These are phyloP conservation scores for Tetrapisispora iriomotensis DNA, from an alignment of 805 yeast species.

Conservation along the genomic window DNA sequence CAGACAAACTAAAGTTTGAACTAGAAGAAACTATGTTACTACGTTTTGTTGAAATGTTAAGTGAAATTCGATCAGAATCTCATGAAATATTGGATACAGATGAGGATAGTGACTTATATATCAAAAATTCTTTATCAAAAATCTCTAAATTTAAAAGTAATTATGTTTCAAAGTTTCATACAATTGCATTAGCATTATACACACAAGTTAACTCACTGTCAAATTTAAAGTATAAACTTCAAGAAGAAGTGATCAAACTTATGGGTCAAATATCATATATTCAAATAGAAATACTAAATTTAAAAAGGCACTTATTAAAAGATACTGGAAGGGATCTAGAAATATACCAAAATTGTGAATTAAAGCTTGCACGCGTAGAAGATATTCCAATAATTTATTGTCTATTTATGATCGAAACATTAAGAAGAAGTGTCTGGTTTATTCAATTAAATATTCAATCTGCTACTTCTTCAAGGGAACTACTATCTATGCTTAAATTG, in stretches of 20 bases:
- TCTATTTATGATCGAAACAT: slow-evolving; percentile 49
- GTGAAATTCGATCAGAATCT: slow-evolving; percentile 10
- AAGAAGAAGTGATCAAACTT: slow-evolving; percentile 22
- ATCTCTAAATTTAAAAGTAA: slow-evolving; percentile 9
- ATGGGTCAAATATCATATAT: slow-evolving; percentile 29
- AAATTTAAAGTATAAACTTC: slow-evolving; percentile 28
- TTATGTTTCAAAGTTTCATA: slow-evolving; percentile 12
- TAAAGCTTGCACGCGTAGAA: slow-evolving; percentile 33
- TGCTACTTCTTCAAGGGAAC: slow-evolving; percentile 42
- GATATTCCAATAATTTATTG: slow-evolving; percentile 71
- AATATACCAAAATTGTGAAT: slow-evolving; percentile 15
- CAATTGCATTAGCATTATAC: slow-evolving; percentile 23
- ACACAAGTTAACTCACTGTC: slow-evolving; percentile 16
- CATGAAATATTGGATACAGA: slow-evolving; percentile 14
- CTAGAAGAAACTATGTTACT: slow-evolving; percentile 19
- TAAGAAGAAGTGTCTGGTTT: slow-evolving; percentile 50
- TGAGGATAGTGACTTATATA: slow-evolving; percentile 3
- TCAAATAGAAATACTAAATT: slow-evolving; percentile 31
- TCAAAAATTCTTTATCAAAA: slow-evolving; percentile 4
- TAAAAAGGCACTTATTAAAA: slow-evolving; percentile 24
- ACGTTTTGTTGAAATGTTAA: slow-evolving; percentile 19
- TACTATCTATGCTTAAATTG: slow-evolving; percentile 45
- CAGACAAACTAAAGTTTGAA: slow-evolving; percentile 12
- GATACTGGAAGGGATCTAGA: slow-evolving; percentile 28
- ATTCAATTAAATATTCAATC: slow-evolving; percentile 17